Conservation (phyloP, 2,329 filamentous ascomycete genomes). For the Colletotrichum sansevieriae region DNA sequence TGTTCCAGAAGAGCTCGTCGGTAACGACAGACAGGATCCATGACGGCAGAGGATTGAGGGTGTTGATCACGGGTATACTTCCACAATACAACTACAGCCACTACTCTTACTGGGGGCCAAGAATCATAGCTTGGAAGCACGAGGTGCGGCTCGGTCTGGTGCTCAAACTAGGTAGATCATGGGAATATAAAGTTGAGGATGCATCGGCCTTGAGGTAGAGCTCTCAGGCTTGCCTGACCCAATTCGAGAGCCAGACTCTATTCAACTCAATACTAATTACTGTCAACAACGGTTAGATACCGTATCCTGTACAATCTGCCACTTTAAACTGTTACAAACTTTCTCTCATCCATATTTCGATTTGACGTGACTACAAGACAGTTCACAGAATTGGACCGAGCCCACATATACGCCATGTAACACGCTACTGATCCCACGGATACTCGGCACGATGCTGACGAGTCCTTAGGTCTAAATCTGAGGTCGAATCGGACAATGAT, state of each 20-base stretch:
- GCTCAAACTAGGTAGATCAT: not conserved
- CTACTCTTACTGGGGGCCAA: not conserved
- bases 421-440: too few species aligned
- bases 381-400: too few species aligned
- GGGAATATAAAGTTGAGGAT: not conserved
- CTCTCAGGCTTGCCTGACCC: not conserved
- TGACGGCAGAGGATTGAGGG: not conserved
- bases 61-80: not conserved
- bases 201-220: not conserved
- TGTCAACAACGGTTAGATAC: too few species aligned
- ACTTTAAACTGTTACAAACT: too few species aligned
- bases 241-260: too few species aligned
- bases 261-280: too few species aligned
- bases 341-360: too few species aligned
- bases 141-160: not conserved
- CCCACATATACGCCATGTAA: not conserved
- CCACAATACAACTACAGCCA: not conserved
- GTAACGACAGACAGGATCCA: not conserved
- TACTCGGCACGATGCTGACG: not conserved
- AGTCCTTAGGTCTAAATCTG: not conserved
- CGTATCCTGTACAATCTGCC: too few species aligned
- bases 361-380: too few species aligned
- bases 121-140: not conserved
- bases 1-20: slow-evolving; percentile 13
- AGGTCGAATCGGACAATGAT: not conserved